Percentiles rank a stretch among this genome's conserved stretches.
These are phyloP conservation scores for Hymenoscyphus occultus DNA, from an alignment of 2,329 filamentous ascomycete genomes.

Conservation along the genomic window DNA sequence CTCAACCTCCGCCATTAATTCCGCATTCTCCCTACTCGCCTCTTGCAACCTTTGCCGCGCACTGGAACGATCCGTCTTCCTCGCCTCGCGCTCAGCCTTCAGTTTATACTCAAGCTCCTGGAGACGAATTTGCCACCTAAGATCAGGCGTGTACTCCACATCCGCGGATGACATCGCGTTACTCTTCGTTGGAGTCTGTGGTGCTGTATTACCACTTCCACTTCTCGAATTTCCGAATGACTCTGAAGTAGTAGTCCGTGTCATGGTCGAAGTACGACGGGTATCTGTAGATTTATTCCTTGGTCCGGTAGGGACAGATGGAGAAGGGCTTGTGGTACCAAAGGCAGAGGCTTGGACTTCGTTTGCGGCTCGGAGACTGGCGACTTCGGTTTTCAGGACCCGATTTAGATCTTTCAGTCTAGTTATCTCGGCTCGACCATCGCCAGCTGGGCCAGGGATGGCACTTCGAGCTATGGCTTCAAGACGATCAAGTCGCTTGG, in stretches of 20 bases:
- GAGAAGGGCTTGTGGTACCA: slow-evolving; percentile 39
- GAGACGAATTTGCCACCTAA: slow-evolving; percentile 77
- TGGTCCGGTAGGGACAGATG: slow-evolving; percentile 37
- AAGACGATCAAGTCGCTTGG: slow-evolving; percentile 82
- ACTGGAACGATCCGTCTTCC: slow-evolving; percentile 79
- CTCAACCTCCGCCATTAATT: slow-evolving; percentile 61
- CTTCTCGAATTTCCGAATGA: slow-evolving; percentile 39
- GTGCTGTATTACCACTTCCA: background rate
- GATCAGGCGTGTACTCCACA: slow-evolving; percentile 52
- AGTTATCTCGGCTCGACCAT: slow-evolving; percentile 48
- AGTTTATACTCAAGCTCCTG: slow-evolving; percentile 85
- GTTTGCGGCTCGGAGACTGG: slow-evolving; percentile 64
- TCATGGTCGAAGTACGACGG: slow-evolving; percentile 42
- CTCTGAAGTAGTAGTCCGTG: slow-evolving; percentile 48
- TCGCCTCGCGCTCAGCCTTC: slow-evolving; percentile 83
- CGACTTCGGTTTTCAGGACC: slow-evolving; percentile 61
- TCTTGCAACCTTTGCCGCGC: slow-evolving; percentile 68
- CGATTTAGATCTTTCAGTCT: slow-evolving; percentile 62
- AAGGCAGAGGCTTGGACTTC: slow-evolving; percentile 37
- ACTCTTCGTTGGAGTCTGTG: background rate
- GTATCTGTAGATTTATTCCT: slow-evolving; percentile 28
- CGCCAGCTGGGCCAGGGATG: slow-evolving; percentile 41
- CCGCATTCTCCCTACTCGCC: slow-evolving; percentile 68
- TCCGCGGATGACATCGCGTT: background rate
- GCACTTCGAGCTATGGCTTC: slow-evolving; percentile 74